Evolutionary conservation across 2,329 filamentous ascomycete species (phyloP).

Genomic region (Elsinoe perseae): DNA sequence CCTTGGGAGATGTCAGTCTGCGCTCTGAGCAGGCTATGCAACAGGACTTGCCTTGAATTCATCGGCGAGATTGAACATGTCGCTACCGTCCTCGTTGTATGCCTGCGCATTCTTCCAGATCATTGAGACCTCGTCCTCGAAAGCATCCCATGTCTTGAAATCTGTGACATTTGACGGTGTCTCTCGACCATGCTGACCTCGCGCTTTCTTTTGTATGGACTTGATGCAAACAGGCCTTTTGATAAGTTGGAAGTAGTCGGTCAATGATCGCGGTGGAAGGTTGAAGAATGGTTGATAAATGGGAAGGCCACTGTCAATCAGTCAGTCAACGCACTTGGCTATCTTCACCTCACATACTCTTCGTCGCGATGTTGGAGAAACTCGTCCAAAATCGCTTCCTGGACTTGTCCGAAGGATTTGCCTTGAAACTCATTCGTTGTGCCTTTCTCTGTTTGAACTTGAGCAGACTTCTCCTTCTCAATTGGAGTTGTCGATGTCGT

Average conservation of each 20-base stretch:
- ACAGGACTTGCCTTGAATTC: conserved; percentile 61
- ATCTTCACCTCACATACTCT: conserved; percentile 41
- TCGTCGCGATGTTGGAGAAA: conserved; percentile 60
- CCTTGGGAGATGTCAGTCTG: conserved; percentile 31
- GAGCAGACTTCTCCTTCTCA: not conserved
- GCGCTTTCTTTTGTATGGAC: conserved; percentile 67
- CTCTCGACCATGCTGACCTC: conserved; percentile 61
- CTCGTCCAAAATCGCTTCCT: conserved; percentile 76
- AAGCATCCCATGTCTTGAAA: conserved; percentile 73
- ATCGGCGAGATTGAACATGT: conserved; percentile 67
- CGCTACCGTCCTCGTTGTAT: conserved; percentile 88
- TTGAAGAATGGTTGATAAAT: conserved; percentile 69
- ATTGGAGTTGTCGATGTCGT: not conserved
- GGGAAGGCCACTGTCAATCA: conserved; percentile 49
- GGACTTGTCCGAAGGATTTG: conserved; percentile 72
- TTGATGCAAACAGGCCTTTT: conserved; percentile 71
- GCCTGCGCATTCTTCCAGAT: conserved; percentile 83
- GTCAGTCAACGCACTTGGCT: conserved; percentile 17
- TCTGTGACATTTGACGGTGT: conserved; percentile 54
- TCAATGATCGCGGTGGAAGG: conserved; percentile 65
- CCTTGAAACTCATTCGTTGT: conserved; percentile 53
- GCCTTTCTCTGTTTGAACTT: not conserved
- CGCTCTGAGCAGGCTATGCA: not conserved
- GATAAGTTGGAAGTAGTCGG: conserved; percentile 82
- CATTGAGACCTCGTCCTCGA: conserved; percentile 70